Base-by-base conservation (phyloP, 2,329 filamentous ascomycete genomes). In the Monilinia vaccinii-corymbosi region DNA sequence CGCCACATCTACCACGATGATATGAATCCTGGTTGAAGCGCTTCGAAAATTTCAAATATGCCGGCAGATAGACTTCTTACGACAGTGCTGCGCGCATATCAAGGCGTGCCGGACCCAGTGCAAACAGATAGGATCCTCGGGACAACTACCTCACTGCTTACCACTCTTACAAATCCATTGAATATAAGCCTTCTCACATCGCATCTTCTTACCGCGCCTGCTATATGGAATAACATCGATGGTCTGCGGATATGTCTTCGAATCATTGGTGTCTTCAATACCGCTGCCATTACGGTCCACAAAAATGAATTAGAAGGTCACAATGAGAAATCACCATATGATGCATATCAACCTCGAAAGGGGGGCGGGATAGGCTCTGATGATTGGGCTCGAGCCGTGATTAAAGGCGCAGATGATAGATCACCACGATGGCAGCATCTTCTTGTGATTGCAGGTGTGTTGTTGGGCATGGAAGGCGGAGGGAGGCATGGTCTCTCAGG, bases 371-470 rank as follows among this genome's bases (percentile, higher is more conserved):
- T 81, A 79, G 69, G 61, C 6, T 67, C 68, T 56, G 73, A 73
- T 65, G 73, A 74, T 51, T 75, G 74, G 74, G 68, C 73, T 25
- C 71, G 66, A 61, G 72, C 73, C 44, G 71, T 75, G n/a, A 63
- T 75, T 13, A 71, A 70, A 56, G 74, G 74, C 11, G 67, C 73
- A 8, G 73, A 75, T 65, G 73, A 74, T 11, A 86, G 83, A 80
- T 81, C 84, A 66, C 83, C 72, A 83, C 75, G 85, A 71, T 89
- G 86, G 85, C 81, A 85, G 68, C 87, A 89, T 74, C 67, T 84
- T 25, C 73, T 89, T 14, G 75, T 86, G 0, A 77, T 89, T 3
- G 82, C 80, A 0, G 86, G 86, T 40, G 70, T 88, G 57, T 75
- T 87, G 42, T 75, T 62, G 72, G 85, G 84, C 4, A 84, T 86